Evolutionary conservation across 2,329 filamentous ascomycete genomes (phyloP).

Genomic region (Eurotiales sp.): DNA sequence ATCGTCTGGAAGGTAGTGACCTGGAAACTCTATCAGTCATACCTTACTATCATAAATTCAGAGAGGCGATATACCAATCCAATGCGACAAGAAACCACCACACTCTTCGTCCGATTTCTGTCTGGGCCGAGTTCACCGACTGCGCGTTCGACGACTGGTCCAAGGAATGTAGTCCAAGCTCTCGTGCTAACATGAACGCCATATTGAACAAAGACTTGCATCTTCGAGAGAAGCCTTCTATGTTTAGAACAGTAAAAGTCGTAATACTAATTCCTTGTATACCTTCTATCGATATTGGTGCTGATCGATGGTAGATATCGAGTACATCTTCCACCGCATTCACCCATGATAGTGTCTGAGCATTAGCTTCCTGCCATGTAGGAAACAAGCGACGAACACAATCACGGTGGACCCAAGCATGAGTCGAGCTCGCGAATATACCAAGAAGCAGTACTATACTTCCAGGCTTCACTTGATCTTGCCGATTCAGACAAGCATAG

Average conservation of each 20-base stretch:
- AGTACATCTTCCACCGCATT: neutral
- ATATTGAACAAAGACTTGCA: constrained; percentile 4
- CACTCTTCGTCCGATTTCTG: constrained; percentile 1
- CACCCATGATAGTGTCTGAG: neutral
- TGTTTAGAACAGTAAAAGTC: neutral
- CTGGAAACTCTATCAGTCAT: neutral
- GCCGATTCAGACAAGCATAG: neutral
- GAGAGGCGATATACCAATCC: neutral
- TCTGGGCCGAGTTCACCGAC: neutral
- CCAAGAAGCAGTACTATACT: neutral
- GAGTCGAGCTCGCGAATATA: neutral
- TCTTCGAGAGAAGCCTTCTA: neutral
- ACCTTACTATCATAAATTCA: neutral
- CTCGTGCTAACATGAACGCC: neutral
- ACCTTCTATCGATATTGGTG: neutral
- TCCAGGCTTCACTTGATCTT: neutral
- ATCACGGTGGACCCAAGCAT: neutral
- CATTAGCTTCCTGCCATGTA: constrained; percentile 3
- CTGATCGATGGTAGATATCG: neutral
- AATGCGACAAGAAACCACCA: constrained; percentile 1
- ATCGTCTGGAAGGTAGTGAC: neutral
- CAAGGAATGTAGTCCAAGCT: neutral
- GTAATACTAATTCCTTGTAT: constrained; percentile 1
- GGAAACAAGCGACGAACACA: neutral
- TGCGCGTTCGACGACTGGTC: neutral